Conservation (phyloP, 768 basidiomycete genomes). For the Suillus decipiens region DNA sequence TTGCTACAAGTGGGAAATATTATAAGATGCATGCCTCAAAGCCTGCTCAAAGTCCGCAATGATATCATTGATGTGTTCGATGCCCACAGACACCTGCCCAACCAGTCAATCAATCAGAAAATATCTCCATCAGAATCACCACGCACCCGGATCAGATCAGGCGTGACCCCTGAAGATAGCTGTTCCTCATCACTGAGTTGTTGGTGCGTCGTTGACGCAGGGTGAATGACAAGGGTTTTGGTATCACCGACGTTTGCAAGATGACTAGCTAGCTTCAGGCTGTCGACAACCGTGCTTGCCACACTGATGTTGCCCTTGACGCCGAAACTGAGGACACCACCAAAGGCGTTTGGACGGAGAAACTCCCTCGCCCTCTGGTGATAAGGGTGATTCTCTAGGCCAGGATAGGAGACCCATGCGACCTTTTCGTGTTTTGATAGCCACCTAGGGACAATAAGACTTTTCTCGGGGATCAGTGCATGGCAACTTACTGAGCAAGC, state of each 20-base stretch:
- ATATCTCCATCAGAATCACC: slow-evolving; percentile 1
- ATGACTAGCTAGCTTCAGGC: slow-evolving; percentile 67
- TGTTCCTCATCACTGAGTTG: slow-evolving; percentile 54
- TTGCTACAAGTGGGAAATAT: not conserved
- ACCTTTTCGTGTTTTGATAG: slow-evolving; percentile 67
- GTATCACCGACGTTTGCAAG: slow-evolving; percentile 73
- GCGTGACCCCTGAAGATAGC: slow-evolving; percentile 49
- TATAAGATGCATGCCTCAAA: slow-evolving; percentile 27
- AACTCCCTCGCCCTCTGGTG: slow-evolving; percentile 58
- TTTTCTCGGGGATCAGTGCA: not conserved
- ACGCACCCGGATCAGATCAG: slow-evolving; percentile 57
- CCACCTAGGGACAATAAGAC: slow-evolving; percentile 33
- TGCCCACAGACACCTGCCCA: slow-evolving; percentile 44
- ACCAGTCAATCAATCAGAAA: slow-evolving; percentile 4
- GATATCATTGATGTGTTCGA: slow-evolving; percentile 47
- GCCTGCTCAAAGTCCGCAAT: slow-evolving; percentile 48
- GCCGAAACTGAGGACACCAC: slow-evolving; percentile 81
- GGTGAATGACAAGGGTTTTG: slow-evolving; percentile 65
- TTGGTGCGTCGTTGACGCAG: slow-evolving; percentile 59
- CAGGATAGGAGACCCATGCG: slow-evolving; percentile 79
- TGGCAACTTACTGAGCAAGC: slow-evolving; percentile 41
- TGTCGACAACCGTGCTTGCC: slow-evolving; percentile 68
- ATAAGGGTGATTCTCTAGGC: slow-evolving; percentile 61
- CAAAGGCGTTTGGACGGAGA: slow-evolving; percentile 54
- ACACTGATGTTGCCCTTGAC: slow-evolving; percentile 54